A percentile compares a stretch with the other conserved stretches of the same genome.
phyloP scores from a whole-genome alignment of 2,329 filamentous ascomycete species.

The Aspergillus pseudotamarii region DNA sequence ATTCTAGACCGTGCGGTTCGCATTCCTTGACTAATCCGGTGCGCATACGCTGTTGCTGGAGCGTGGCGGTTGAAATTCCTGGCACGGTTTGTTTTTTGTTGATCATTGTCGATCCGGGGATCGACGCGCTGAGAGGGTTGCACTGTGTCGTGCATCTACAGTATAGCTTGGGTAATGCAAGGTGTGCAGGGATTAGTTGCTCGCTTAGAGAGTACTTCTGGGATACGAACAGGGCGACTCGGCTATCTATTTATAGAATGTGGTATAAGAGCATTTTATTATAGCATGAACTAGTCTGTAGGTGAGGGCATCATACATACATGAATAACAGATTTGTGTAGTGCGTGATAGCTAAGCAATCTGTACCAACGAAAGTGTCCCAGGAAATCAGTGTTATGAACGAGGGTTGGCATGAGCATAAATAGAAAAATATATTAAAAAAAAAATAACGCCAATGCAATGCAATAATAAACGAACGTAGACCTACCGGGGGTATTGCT shows the following conservation, averaged over 20 bases:
- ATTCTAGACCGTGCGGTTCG: not conserved
- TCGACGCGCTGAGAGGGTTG: not conserved
- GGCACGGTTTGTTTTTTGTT: not conserved
- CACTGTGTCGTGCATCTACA: no score
- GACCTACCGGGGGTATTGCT: slow-evolving; percentile 5
- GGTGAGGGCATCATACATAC: slow-evolving; percentile 1
- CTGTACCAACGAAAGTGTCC: not conserved
- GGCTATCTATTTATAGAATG: not conserved
- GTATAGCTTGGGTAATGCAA: not conserved
- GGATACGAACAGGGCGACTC: not conserved
- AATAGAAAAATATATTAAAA: not conserved
- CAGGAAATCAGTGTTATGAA: not conserved
- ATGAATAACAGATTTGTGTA: not conserved
- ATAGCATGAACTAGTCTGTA: not conserved
- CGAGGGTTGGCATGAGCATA: not conserved
- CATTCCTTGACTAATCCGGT: not conserved
- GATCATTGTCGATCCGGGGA: not conserved
- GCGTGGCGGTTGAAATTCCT: not conserved
- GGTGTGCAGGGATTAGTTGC: not conserved
- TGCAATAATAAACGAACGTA: slow-evolving; percentile 1
- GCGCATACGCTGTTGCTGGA: not conserved
- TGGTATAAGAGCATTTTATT: not conserved
- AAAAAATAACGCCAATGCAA: slow-evolving; percentile 6
- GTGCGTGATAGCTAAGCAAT: not conserved
- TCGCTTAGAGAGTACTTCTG: not conserved